phyloP scores from a whole-genome alignment of 2,329 filamentous ascomycete species.

The Sordariomycetes sp. region DNA sequence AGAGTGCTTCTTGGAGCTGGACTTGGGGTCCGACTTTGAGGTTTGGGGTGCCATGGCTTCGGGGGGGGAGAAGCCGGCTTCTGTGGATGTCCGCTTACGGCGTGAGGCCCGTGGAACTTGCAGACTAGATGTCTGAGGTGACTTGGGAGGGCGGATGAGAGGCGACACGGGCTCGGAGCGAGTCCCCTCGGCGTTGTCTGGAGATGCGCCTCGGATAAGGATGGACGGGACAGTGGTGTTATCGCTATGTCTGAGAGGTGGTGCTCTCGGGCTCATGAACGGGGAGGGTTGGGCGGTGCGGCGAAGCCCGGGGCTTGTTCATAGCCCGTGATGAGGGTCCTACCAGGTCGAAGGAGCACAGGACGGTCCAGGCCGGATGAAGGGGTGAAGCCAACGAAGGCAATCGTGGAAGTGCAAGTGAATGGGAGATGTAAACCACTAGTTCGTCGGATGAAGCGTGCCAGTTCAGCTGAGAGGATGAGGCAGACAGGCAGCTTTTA shows the following conservation, averaged over 20 bases:
- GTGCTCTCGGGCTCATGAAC: neutral
- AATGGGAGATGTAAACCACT: neutral
- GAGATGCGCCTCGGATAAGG: conserved; percentile 2
- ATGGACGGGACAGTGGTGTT: neutral
- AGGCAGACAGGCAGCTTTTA: neutral
- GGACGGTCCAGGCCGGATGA: neutral
- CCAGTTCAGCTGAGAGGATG: neutral
- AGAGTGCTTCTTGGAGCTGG: conserved; percentile 15
- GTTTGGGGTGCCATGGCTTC: conserved; percentile 22
- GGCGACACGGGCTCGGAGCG: conserved; percentile 2
- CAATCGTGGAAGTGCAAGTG: neutral
- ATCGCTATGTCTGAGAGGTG: neutral
- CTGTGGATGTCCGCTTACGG: conserved; percentile 10
- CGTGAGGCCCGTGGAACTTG: neutral
- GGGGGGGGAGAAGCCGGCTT: conserved; percentile 14
- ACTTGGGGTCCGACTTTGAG: conserved; percentile 11
- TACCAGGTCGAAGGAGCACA: neutral
- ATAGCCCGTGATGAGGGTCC: neutral
- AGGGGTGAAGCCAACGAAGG: neutral
- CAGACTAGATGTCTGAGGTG: neutral
- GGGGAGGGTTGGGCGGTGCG: neutral
- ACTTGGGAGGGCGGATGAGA: neutral
- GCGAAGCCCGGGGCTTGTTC: neutral
- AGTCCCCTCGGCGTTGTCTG: neutral
- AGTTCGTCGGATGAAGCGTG: neutral